These are phyloP conservation scores for Geranomyces michiganensis DNA, from an alignment of 192 early-diverging fungal species.

Conservation along the genomic window DNA sequence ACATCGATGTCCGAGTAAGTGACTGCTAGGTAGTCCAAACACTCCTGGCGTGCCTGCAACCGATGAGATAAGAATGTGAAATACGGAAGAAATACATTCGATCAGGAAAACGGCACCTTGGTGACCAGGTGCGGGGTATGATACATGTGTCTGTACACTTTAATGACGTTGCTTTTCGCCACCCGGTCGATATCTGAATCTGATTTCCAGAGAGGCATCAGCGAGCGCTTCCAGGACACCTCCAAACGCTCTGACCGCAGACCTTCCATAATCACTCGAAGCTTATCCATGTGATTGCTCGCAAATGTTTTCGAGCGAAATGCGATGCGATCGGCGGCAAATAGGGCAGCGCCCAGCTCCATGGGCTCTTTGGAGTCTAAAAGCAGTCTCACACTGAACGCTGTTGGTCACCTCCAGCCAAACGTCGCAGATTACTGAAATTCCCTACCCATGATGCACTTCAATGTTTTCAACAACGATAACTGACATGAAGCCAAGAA, in stretches of 20 bases:
- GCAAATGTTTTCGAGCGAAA: slow-evolving; percentile 16
- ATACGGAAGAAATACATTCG: too few species aligned
- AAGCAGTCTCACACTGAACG: slow-evolving; percentile 9
- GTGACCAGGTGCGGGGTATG: neutral
- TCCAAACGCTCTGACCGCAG: neutral
- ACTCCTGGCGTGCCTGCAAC: slow-evolving; percentile 20
- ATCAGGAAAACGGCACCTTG: neutral
- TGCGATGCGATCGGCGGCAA: slow-evolving; percentile 26
- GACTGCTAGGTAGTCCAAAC: neutral
- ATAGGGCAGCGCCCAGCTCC: slow-evolving; percentile 28
- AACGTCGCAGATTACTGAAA: too few species aligned
- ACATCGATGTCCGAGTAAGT: neutral
- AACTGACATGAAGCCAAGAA: slow-evolving; percentile 29
- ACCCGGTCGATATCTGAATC: neutral
- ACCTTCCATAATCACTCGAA: slow-evolving; percentile 19
- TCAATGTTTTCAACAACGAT: slow-evolving; percentile 21
- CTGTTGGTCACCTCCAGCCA: neutral
- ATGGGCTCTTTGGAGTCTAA: slow-evolving; percentile 23
- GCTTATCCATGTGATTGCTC: slow-evolving; percentile 3
- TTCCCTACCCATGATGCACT: slow-evolving; percentile 29
- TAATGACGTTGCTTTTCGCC: neutral
- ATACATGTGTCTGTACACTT: slow-evolving; percentile 30
- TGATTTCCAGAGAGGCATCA: too few species aligned
- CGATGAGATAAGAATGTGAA: too few species aligned
- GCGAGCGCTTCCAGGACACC: neutral